Percentiles rank a stretch among this genome's conserved stretches.
Evolutionary conservation across 768 basidiomycete species (phyloP).

Genomic region (Tricholoma matsutake): DNA sequence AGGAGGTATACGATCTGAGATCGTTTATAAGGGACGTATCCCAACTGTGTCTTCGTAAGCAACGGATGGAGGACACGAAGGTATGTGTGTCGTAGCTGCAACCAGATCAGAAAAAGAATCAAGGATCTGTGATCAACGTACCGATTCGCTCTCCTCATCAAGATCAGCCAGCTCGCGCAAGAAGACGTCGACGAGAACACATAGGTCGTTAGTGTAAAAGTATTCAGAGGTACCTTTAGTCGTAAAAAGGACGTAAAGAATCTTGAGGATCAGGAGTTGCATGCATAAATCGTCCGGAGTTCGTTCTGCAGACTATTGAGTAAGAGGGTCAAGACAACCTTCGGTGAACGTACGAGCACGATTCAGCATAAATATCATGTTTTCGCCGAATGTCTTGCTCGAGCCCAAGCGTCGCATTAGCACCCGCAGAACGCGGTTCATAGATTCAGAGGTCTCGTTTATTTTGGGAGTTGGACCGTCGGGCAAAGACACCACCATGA

Average conservation of each 20-base stretch:
- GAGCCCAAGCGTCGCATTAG: constrained; percentile 80
- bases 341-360: constrained; percentile 67
- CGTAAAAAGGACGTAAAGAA: constrained; percentile 92
- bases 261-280: constrained; percentile 91
- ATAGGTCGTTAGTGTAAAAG: constrained; percentile 96
- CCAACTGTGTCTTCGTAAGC: constrained; percentile 90
- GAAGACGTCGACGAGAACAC: constrained; percentile 96
- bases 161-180: constrained; percentile 90
- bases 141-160: constrained; percentile 92
- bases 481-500: constrained; percentile 83
- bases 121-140: constrained; percentile 36
- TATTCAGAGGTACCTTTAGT: constrained; percentile 91
- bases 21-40: constrained; percentile 84
- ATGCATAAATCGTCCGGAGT: constrained; percentile 91
- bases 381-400: constrained; percentile 96
- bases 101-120: background rate
- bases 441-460: constrained; percentile 34
- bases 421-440: constrained; percentile 80
- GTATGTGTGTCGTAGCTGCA: constrained; percentile 89
- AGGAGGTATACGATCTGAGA: constrained; percentile 82
- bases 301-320: constrained; percentile 48
- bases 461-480: constrained; percentile 21
- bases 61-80: constrained; percentile 95
- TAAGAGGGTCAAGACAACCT: background rate
- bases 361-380: constrained; percentile 99